Conservation (phyloP, 176 grass and related monocot species). For the Cenchrus purpureus region DNA sequence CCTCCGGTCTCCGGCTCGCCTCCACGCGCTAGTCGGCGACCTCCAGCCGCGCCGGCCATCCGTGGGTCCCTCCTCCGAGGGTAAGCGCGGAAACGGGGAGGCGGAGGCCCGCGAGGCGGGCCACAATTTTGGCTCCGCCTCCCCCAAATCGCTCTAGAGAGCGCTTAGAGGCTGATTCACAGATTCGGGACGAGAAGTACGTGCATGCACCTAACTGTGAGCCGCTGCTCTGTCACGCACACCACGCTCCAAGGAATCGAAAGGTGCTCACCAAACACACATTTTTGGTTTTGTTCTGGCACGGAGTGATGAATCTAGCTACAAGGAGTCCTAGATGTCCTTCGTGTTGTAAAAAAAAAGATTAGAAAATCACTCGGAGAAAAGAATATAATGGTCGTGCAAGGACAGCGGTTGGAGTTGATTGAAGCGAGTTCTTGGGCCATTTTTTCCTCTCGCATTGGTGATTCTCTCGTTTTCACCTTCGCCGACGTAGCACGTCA, state of each 20-base stretch:
- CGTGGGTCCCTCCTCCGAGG: too few species aligned
- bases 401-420: conserved; percentile 2
- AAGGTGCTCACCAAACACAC: not conserved
- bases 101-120: too few species aligned
- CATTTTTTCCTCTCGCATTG: not conserved
- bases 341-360: not conserved
- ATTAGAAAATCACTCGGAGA: not conserved
- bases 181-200: not conserved
- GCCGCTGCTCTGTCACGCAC: not conserved
- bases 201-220: conserved; percentile 7
- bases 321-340: not conserved
- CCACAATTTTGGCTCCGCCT: too few species aligned
- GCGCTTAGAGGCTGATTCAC: not conserved
- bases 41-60: too few species aligned
- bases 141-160: too few species aligned
- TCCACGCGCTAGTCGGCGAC: too few species aligned
- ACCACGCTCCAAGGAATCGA: not conserved
- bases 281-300: not conserved
- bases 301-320: not conserved
- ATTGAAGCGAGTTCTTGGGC: not conserved
- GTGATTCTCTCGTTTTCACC: not conserved
- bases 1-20: too few species aligned
- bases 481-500: not conserved
- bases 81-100: too few species aligned
- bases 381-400: not conserved